These are phyloP conservation scores for Pinus tabuliformis DNA, from an alignment of 75 land plant species.

Conservation along the genomic window DNA sequence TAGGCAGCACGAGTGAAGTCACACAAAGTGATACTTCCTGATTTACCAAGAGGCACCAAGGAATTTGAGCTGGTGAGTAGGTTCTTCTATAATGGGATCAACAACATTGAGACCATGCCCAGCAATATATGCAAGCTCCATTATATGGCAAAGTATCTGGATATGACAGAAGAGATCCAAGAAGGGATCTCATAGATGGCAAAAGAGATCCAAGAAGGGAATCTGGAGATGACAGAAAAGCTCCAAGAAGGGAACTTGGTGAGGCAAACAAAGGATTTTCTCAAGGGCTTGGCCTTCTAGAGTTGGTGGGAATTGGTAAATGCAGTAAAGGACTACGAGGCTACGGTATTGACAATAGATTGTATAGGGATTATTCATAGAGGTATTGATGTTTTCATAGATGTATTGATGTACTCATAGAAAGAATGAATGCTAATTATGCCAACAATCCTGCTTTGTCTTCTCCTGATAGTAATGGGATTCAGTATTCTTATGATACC, in stretches of 20 bases:
- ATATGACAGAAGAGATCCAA: slow-evolving; percentile 46
- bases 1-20: not conserved
- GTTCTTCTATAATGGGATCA: slow-evolving; percentile 73
- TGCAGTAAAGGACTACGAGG: slow-evolving; percentile 63
- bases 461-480: slow-evolving; percentile 10
- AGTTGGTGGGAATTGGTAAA: slow-evolving; percentile 60
- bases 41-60: slow-evolving; percentile 76
- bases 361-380: slow-evolving; percentile 55
- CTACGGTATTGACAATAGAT: slow-evolving; percentile 17
- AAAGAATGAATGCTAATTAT: slow-evolving; percentile 17
- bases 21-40: slow-evolving; percentile 51
- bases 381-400: slow-evolving; percentile 28
- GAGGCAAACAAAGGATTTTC: slow-evolving; percentile 40
- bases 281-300: slow-evolving; percentile 49
- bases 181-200: too few relatives aligned
- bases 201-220: too few relatives aligned
- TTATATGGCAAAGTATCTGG: slow-evolving; percentile 64
- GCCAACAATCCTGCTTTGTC: slow-evolving; percentile 27
- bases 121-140: slow-evolving; percentile 51
- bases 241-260: slow-evolving; percentile 26
- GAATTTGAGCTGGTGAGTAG: slow-evolving; percentile 71
- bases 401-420: slow-evolving; percentile 23
- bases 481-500: slow-evolving; percentile 43
- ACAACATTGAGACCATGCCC: slow-evolving; percentile 29
- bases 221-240: too few relatives aligned